Evolutionary conservation across 2,329 filamentous ascomycete genomes (phyloP).

Genomic region (Ceratocystis harringtonii): DNA sequence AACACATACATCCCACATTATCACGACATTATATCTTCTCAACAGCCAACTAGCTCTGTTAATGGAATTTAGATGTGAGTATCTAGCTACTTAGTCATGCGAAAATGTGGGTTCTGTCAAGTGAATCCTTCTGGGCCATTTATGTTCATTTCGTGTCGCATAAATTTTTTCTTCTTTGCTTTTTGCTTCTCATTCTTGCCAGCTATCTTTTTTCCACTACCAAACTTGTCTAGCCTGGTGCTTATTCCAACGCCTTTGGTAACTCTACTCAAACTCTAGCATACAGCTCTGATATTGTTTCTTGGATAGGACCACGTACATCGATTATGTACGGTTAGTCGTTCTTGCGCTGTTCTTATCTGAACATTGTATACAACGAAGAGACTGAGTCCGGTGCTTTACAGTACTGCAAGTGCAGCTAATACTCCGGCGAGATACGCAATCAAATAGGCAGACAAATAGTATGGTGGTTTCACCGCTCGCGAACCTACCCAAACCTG

Average conservation of each 20-base stretch:
- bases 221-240: background rate
- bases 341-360: background rate
- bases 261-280: background rate
- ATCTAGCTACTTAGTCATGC: slow-evolving; percentile 8
- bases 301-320: background rate
- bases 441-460: background rate
- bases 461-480: too few species aligned
- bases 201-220: background rate
- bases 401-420: background rate
- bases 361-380: background rate
- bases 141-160: background rate
- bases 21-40: background rate
- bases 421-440: background rate
- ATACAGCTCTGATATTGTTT: background rate
- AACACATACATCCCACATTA: background rate
- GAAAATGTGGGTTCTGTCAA: slow-evolving; percentile 13
- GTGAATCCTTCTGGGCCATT: background rate
- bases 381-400: background rate
- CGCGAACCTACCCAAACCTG: background rate
- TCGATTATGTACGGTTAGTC: background rate
- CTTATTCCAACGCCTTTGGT: background rate
- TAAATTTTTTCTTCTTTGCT: background rate
- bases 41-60: slow-evolving; percentile 8
- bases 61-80: slow-evolving; percentile 18
- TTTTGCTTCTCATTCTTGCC: background rate